Evolutionary conservation across 345 rosid species (phyloP).

Genomic region (Salix purpurea): DNA sequence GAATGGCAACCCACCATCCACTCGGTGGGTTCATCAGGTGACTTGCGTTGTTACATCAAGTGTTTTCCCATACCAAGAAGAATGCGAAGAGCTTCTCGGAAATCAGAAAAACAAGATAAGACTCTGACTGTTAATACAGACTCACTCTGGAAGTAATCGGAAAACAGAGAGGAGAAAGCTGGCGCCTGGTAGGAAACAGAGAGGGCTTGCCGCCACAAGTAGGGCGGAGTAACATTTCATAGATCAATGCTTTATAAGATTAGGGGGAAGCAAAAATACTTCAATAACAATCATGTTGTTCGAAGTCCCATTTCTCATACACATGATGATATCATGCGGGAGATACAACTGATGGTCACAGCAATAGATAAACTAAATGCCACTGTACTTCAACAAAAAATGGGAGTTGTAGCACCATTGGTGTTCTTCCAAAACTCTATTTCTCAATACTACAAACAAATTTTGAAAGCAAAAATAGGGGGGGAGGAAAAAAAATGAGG

Average conservation of each 20-base stretch:
- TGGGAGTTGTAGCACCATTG: neutral
- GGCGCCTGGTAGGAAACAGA: too few species aligned
- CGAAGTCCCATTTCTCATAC: neutral
- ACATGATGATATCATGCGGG: neutral
- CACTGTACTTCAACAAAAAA: conserved; percentile 7
- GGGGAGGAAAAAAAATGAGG: neutral
- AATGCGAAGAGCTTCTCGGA: too few species aligned
- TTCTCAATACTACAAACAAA: conserved; percentile 26
- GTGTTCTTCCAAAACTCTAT: conserved; percentile 16
- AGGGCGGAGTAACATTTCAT: too few species aligned
- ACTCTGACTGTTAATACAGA: too few species aligned
- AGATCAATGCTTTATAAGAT: neutral
- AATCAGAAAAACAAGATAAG: too few species aligned
- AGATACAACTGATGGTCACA: neutral
- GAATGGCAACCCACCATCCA: neutral
- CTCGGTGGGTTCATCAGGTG: neutral
- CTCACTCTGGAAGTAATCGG: too few species aligned
- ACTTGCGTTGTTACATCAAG: neutral
- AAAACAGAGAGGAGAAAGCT: too few species aligned
- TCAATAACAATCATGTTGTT: neutral
- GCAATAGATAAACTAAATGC: neutral
- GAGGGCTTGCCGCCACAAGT: too few species aligned
- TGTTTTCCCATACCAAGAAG: neutral
- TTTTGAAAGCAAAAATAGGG: neutral
- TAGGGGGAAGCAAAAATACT: neutral